Conservation (phyloP, 148 eudicot genomes). For the Beta vulgaris region DNA sequence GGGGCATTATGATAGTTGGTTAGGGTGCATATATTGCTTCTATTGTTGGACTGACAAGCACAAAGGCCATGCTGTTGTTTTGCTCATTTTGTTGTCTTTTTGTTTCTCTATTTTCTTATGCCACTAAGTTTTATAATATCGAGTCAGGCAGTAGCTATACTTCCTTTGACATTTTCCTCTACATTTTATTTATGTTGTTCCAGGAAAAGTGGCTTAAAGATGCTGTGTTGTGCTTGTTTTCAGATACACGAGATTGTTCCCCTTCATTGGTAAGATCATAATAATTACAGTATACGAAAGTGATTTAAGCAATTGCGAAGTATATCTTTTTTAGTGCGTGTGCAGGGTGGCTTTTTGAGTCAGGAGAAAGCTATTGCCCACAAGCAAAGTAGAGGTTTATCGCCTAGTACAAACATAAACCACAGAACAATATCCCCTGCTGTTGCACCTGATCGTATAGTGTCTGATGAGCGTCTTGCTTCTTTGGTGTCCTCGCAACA, state of each 20-base stretch:
- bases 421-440: conserved; percentile 55
- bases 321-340: conserved; percentile 21
- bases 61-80: background rate
- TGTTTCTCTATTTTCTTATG: background rate
- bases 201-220: conserved; percentile 81
- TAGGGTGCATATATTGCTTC: background rate
- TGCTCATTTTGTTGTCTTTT: background rate
- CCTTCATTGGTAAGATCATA: conserved; percentile 68
- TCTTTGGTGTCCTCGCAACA: conserved; percentile 51
- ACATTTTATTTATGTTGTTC: background rate
- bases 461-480: conserved; percentile 50
- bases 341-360: conserved; percentile 67
- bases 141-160: background rate
- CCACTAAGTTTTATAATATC: background rate
- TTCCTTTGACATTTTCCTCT: conserved; percentile 2
- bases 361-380: conserved; percentile 52
- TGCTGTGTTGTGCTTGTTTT: conserved; percentile 54
- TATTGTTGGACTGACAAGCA: background rate
- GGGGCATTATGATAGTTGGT: background rate
- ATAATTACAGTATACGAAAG: conserved; percentile 13
- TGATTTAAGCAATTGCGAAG: background rate
- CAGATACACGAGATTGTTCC: conserved; percentile 83
- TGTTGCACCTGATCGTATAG: conserved; percentile 48
- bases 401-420: conserved; percentile 37
- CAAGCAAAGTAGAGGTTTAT: conserved; percentile 49